Evolutionary conservation across 2,329 filamentous ascomycete species (phyloP), one percentile per base, ranked within the genome.

Genomic region (Ascochyta rabiei): DNA sequence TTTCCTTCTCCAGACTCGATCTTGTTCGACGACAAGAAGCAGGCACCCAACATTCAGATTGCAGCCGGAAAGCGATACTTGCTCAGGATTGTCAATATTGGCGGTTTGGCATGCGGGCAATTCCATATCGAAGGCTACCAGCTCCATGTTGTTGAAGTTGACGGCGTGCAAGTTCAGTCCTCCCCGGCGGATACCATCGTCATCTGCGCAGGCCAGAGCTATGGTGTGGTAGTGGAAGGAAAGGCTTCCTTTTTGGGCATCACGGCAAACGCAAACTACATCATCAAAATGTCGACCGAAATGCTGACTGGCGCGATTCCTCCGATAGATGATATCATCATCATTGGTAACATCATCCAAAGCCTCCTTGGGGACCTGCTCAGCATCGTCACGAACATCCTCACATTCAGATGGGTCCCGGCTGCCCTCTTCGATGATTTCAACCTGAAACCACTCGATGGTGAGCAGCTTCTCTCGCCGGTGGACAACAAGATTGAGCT

Each of bases 341-440:
- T 68, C 6, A 61, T 64, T 12, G 67, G 57, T 45, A 59, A 53
- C 15, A 38, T 62, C 1, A 28, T 59, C 7, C 59, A 66, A 28
- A 52, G 69, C 58, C 46, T 55, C n/a, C 35, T 55, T 2, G 19
- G 35, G 8, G 24, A 28, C 40, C 7, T 55, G 8, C 41, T 55
- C 21, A 46, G 35, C 72, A 84, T 89, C 71, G 64, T 76, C 0
- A 72, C 89, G 0, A 72, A 82, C 2, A 81, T 83, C 53, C 76
- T 84, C 38, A 69, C 75, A 1, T 76, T 0, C 76, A 89, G 1
- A 77, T 81, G 0, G 56, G 79, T 0, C 67, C 15, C 79, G 85
- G 51, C 81, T 82, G 85, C 21, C 81, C 85, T 12, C 83, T 57
- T 89, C 42, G 89, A 96, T 64, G 91, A 96, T 68, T 84, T 89